A percentile compares a stretch with the other conserved stretches of the same genome.
Evolutionary conservation across 1,139 yeast species (phyloP).

Genomic region (Ogataea hybrid): DNA sequence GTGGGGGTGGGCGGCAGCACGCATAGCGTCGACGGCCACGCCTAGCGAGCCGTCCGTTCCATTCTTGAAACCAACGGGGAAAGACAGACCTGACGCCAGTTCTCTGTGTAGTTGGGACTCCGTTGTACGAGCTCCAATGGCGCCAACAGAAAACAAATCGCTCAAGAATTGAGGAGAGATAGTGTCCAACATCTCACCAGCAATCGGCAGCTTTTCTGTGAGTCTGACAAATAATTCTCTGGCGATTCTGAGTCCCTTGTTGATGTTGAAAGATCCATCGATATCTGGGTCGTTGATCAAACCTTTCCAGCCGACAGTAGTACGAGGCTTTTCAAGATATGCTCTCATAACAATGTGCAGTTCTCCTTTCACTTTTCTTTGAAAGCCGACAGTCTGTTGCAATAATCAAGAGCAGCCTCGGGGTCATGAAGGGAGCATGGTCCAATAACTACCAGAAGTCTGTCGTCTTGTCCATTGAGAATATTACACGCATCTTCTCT

Average conservation of each 20-base stretch:
- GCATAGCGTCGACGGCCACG: conserved; percentile 91
- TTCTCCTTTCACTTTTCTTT: conserved; percentile 67
- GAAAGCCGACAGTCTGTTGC: conserved; percentile 57
- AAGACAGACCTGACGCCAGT: conserved; percentile 89
- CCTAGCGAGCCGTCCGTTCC: conserved; percentile 94
- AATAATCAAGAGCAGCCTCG: conserved; percentile 86
- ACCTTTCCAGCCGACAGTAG: conserved; percentile 99
- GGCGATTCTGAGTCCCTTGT: conserved; percentile 88
- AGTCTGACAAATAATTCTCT: conserved; percentile 83
- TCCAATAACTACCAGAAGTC: conserved; percentile 81
- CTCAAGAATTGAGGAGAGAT: conserved; percentile 92
- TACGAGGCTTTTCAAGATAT: conserved; percentile 95
- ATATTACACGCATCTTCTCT: conserved; percentile 74
- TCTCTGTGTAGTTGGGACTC: conserved; percentile 97
- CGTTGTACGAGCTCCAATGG: conserved; percentile 97
- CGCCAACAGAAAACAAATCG: conserved; percentile 90
- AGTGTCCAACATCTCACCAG: conserved; percentile 97
- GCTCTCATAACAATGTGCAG: conserved; percentile 94
- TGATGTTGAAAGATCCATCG: conserved; percentile 90
- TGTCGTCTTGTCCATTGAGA: conserved; percentile 73
- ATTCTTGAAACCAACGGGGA: conserved; percentile 97
- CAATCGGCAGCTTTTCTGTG: conserved; percentile 84
- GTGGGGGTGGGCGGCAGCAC: conserved; percentile 91
- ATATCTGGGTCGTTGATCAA: conserved; percentile 96
- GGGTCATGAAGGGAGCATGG: conserved; percentile 98